These are phyloP conservation scores for Meyerozyma smithsonii DNA, from an alignment of 1,139 yeast species.

Conservation along the genomic window DNA sequence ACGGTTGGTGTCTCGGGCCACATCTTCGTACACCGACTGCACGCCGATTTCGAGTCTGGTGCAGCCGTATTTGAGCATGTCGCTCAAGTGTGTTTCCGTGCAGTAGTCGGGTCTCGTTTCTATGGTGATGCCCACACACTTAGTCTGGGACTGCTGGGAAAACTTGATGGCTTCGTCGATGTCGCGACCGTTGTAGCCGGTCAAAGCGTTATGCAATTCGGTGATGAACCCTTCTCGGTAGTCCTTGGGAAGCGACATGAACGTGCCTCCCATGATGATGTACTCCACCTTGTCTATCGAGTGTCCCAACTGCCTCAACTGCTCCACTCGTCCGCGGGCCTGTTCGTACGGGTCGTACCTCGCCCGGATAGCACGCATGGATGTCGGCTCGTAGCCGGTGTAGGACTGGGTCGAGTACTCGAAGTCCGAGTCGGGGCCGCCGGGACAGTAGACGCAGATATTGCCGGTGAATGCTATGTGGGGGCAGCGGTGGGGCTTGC, in stretches of 20 bases:
- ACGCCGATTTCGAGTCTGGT: conserved; percentile 97
- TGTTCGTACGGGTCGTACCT: conserved; percentile 98
- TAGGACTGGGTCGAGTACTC: conserved; percentile 97
- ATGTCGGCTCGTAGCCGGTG: conserved; percentile 98
- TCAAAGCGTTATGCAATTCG: conserved; percentile 87
- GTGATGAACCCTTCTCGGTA: conserved; percentile 88
- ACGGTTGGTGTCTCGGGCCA: conserved; percentile 95
- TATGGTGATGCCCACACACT: conserved; percentile 97
- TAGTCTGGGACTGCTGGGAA: conserved; percentile 92
- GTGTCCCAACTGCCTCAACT: conserved; percentile 90
- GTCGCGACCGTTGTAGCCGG: conserved; percentile 86
- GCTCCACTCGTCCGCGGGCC: conserved; percentile 97
- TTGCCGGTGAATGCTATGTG: conserved; percentile 98
- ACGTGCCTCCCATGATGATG: conserved; percentile 98
- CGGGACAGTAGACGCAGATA: conserved; percentile 98
- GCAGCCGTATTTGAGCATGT: conserved; percentile 94
- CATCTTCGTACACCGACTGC: conserved; percentile 96
- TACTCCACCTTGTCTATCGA: conserved; percentile 96
- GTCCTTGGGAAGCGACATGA: conserved; percentile 88
- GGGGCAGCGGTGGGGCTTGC: conserved; percentile 98
- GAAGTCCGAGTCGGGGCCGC: conserved; percentile 98
- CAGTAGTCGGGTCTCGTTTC: conserved; percentile 99
- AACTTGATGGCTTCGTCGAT: conserved; percentile 86
- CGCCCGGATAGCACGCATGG: conserved; percentile 97
- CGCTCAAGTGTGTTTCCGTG: conserved; percentile 91